Base-by-base conservation (phyloP, 257 asterid species). In the Handroanthus guayacan region DNA sequence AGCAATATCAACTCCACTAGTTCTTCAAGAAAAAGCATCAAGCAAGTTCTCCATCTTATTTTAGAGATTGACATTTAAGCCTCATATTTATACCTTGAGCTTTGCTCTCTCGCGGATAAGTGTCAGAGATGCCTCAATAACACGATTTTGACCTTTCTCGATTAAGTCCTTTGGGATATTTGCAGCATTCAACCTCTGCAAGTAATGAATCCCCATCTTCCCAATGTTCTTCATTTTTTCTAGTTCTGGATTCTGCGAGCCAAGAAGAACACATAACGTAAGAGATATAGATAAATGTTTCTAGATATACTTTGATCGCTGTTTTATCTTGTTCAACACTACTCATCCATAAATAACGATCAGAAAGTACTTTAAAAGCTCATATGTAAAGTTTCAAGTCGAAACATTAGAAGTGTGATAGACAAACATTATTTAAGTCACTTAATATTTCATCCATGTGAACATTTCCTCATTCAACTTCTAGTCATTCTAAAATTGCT, bases 71-170 rank as follows among this genome's bases (percentile, higher is more conserved):
- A 17, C 45, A 43, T 20, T 9, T 34, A 16, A n/a, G 67, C 16
- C 10, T 2, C 54, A 47, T 75, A 57, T 47, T 17, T 48, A 79
- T 77, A 91, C 99, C 98, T 90, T 95, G 74, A 95, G 99, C 87
- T 91, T 95, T 14, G 98, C 99, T 78, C 98, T 86, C 87, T 95
- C 99, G 54, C 97, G 98, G 74, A 95, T 95, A 62, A 95, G 96
- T 3, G 99, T 95, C 60, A 93, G 82, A 56, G 99, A 95, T 67
- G 99, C 99, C 82, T 95, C 99, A 48, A 93, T 87, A 67, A 95
- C 98, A 69, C 99, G 99, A 82, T 87, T 86, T 81, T 95, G 99
- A 45, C 99, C 99, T 61, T 84, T 93, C 89, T 93, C 97, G 54
- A 95, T 83, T 83, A 95, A 75, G 60, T 90, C 97, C 78, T 87